Conservation (phyloP, 164 flowering plant genomes). For the Piper longum region DNA sequence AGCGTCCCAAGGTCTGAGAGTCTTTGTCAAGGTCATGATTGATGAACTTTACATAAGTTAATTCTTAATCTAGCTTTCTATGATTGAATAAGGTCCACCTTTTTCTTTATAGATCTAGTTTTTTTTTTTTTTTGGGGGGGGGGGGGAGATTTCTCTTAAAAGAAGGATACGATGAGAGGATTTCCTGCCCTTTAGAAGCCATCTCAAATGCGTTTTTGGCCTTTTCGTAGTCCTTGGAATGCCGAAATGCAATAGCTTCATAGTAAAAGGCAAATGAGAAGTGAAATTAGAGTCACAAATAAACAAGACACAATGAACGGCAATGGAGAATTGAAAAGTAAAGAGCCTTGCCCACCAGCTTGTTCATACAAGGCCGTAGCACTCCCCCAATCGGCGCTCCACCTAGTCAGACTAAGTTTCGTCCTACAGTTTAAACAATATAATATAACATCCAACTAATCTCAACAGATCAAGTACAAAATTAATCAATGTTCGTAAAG, state of each 20-base stretch:
- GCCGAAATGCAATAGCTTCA: slow-evolving; percentile 55
- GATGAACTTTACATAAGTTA: no score
- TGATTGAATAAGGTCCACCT: no score
- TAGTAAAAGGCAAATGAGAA: slow-evolving; percentile 8
- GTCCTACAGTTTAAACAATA: slow-evolving; percentile 32
- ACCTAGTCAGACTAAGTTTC: slow-evolving; percentile 72
- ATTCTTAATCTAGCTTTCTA: no score
- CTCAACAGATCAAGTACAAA: no score
- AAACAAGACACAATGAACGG: not conserved
- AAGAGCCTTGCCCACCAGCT: slow-evolving; percentile 42
- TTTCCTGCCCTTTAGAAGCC: slow-evolving; percentile 93
- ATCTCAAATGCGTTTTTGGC: slow-evolving; percentile 82
- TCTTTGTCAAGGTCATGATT: slow-evolving; percentile 30
- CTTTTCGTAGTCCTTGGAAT: slow-evolving; percentile 51
- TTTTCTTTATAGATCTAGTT: not conserved
- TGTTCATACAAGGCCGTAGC: slow-evolving; percentile 76
- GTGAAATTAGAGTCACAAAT: slow-evolving; percentile 1
- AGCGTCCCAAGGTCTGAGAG: slow-evolving; percentile 91
- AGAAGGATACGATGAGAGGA: slow-evolving; percentile 83
- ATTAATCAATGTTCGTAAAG: no score
- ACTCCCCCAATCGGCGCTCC: slow-evolving; percentile 93
- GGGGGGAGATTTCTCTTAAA: not conserved
- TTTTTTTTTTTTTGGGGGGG: no score
- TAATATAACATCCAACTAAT: not conserved
- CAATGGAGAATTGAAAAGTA: not conserved